Evolutionary conservation across 2,329 filamentous ascomycete genomes (phyloP).

Genomic region (Torrubiella hemipterigena): DNA sequence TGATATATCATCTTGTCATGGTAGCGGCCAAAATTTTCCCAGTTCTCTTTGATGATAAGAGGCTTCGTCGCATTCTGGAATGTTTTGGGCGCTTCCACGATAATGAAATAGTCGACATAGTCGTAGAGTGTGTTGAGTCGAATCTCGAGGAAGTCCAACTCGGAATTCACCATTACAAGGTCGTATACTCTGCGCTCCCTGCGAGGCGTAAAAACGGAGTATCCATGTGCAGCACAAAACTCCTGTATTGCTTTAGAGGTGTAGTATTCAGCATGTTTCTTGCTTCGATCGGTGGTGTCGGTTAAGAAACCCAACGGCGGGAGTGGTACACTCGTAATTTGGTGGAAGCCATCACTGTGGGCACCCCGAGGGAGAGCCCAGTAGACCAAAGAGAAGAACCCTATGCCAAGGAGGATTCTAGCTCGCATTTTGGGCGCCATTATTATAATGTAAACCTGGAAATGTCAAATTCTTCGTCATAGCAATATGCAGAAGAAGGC

Average conservation of each 20-base stretch:
- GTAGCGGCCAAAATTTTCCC: constrained; percentile 38
- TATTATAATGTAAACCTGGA: too few species aligned
- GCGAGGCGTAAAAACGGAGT: constrained; percentile 15
- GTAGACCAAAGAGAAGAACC: too few species aligned
- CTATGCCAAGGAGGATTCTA: too few species aligned
- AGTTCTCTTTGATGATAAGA: constrained; percentile 38
- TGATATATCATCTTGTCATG: constrained; percentile 51
- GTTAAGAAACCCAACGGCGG: constrained; percentile 5
- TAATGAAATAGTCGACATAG: constrained; percentile 52
- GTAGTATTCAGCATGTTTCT: constrained; percentile 13
- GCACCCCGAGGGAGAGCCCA: too few species aligned
- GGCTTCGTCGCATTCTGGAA: constrained; percentile 47
- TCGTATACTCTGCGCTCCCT: constrained; percentile 29
- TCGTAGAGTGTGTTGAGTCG: constrained; percentile 44
- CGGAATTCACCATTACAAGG: constrained; percentile 48
- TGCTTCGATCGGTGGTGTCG: constrained; percentile 1
- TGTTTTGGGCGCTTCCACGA: constrained; percentile 46
- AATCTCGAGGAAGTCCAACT: constrained; percentile 56
- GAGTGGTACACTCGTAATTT: constrained; percentile 1
- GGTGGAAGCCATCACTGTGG: not conserved
- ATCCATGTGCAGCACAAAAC: constrained; percentile 20
- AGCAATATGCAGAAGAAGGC: too few species aligned
- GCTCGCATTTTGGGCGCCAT: too few species aligned
- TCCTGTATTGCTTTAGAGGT: constrained; percentile 14
- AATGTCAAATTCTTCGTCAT: too few species aligned